phyloP scores from a whole-genome alignment of 1,284 basidiomycete species.

The Thelephora terrestris region DNA sequence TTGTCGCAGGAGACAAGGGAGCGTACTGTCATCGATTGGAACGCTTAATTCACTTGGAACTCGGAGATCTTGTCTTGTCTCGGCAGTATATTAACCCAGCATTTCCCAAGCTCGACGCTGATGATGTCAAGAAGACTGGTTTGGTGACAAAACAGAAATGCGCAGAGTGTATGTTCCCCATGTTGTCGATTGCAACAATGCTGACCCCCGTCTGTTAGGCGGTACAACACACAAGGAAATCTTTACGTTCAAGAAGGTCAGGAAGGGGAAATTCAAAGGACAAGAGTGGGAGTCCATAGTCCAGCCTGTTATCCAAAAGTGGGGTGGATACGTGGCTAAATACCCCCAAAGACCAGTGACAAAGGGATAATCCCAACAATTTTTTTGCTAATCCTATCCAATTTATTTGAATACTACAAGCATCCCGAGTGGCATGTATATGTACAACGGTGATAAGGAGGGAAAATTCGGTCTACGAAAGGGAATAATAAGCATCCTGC shows the following conservation, averaged over 20 bases:
- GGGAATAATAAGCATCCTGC: no score
- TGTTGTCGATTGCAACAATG: neutral
- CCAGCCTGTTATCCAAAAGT: conserved; percentile 62
- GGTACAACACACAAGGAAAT: conserved; percentile 61
- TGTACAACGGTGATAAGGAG: no score
- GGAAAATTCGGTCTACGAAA: no score
- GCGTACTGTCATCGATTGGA: conserved; percentile 41
- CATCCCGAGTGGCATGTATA: no score
- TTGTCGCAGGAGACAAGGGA: conserved; percentile 44
- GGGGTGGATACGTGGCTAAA: conserved; percentile 48
- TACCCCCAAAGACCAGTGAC: no score
- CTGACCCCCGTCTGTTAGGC: conserved; percentile 27
- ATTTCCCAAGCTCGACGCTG: conserved; percentile 29
- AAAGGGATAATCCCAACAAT: no score
- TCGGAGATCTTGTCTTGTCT: conserved; percentile 53
- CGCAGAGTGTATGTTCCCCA: conserved; percentile 28
- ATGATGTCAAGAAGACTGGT: conserved; percentile 14
- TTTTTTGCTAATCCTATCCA: neutral
- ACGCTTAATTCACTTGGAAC: conserved; percentile 65
- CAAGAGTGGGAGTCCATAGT: conserved; percentile 68
- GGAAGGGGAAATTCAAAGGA: conserved; percentile 39
- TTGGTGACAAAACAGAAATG: conserved; percentile 19
- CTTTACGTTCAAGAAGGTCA: conserved; percentile 52
- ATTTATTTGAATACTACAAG: no score
- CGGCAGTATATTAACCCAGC: conserved; percentile 45